phyloP scores from a whole-genome alignment of 2,329 filamentous ascomycete species.

The Coniochaeta sp. region DNA sequence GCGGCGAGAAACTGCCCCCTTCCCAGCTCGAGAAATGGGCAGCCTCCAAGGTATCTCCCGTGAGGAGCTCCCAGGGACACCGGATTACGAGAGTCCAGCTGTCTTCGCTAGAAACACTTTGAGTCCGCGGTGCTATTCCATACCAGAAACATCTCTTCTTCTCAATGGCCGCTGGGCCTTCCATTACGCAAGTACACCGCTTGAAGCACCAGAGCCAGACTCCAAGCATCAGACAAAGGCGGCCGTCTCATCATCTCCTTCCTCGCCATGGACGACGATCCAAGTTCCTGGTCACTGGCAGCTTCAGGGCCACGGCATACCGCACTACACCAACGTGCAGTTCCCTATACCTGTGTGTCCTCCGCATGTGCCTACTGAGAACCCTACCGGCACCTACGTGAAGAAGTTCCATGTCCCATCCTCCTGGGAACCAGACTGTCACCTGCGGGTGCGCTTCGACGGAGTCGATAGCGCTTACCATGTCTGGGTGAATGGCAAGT shows the following conservation, averaged over 20 bases:
- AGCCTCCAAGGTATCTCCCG: conserved; percentile 16
- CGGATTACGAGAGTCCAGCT: conserved; percentile 42
- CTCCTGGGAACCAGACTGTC: conserved; percentile 32
- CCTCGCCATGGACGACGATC: conserved; percentile 38
- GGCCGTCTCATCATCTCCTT: background rate
- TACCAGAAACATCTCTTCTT: conserved; percentile 38
- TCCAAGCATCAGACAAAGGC: background rate
- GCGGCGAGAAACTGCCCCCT: background rate
- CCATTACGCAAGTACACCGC: conserved; percentile 36
- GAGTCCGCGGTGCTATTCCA: conserved; percentile 42
- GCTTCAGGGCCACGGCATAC: conserved; percentile 57
- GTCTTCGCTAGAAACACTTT: conserved; percentile 47
- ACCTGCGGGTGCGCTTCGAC: conserved; percentile 59
- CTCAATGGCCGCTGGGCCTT: conserved; percentile 54
- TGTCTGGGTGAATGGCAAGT: conserved; percentile 56
- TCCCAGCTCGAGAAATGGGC: background rate
- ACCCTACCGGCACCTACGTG: conserved; percentile 57
- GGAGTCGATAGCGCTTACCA: conserved; percentile 67
- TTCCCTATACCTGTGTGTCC: conserved; percentile 60
- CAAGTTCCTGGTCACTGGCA: conserved; percentile 64
- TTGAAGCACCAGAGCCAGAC: conserved; percentile 34
- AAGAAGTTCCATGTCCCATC: conserved; percentile 45
- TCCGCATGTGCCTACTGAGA: conserved; percentile 53
- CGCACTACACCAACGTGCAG: conserved; percentile 62
- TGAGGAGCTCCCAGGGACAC: conserved; percentile 25